Evolutionary conservation across 257 asterid genomes (phyloP), one percentile per base, ranked within the genome.

Genomic region (Ballota nigra): DNA sequence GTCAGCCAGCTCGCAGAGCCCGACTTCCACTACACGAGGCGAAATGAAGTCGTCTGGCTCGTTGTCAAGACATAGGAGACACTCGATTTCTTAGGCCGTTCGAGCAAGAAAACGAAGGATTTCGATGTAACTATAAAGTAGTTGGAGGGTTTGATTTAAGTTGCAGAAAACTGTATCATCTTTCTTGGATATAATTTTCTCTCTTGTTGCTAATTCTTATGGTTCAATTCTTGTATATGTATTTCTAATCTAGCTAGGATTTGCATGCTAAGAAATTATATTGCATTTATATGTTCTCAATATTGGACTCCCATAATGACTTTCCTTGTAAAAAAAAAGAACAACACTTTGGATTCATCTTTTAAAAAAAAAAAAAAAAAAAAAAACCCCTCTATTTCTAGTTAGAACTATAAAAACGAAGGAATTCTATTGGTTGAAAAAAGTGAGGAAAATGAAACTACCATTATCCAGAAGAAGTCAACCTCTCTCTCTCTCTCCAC

Each of bases 1-100:
- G 41, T 90, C 96, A 4, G 94, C 80, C 3, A 88, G 98, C 63
- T 91, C 97, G 5, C 96, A 85, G 76, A 93, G 98, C 85, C 97
- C 98, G 0, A 67, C 73, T 24, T 90, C 92, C 7, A 72, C 81
- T 89, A 66, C 77, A 38, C 87, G 69, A 71, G 91, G 89, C 31
- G 92, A 87, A 55, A 78, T 63, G 0, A 93, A 89, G 71, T 72
- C 92, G 0, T 80, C 89, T 18, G 78, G 74, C 47, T 72, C 82
- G 53, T 82, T 83, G 63, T 75, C 88, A n/a, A 87, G 92, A 53
- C 77, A 79, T 56, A 77, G 96, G 83, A 85, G 97, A 75, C 86
- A 93, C 66, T 93, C 98, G 55, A 82, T 91, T 73, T 93, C 97
- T 15, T 93, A 75, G 81, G 61, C 70, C n/a, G n/a, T n/a, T n/a